Percentiles rank a stretch among this genome's conserved stretches.
These are phyloP conservation scores for Penicillium bovifimosum DNA, from an alignment of 495 filamentous ascomycete species.

Conservation along the genomic window DNA sequence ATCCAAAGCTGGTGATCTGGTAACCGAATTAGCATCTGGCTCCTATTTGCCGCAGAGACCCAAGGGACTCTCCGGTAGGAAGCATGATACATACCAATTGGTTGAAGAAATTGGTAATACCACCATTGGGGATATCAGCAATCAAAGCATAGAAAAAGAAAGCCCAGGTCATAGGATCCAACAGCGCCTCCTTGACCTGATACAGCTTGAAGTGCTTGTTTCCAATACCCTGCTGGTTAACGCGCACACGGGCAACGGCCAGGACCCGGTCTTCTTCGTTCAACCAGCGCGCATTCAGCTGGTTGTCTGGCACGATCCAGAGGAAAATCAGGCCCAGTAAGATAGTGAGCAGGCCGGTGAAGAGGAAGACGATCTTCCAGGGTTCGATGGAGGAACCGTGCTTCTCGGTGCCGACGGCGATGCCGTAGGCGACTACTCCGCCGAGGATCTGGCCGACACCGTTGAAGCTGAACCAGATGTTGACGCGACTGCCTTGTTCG, in stretches of 20 bases:
- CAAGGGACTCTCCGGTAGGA: not conserved
- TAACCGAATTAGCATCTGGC: not conserved
- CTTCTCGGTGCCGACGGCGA: conserved; percentile 50
- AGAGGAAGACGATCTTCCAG: conserved; percentile 67
- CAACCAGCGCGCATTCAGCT: conserved; percentile 62
- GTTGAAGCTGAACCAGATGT: conserved; percentile 62
- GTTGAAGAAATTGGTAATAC: conserved; percentile 67
- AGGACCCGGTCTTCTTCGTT: conserved; percentile 55
- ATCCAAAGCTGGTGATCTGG: conserved; percentile 41
- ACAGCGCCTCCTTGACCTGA: conserved; percentile 54
- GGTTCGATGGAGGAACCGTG: conserved; percentile 51
- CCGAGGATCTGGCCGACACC: conserved; percentile 57
- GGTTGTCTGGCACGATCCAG: conserved; percentile 62
- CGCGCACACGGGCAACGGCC: conserved; percentile 54
- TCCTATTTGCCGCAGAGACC: not conserved
- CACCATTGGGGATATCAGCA: conserved; percentile 62
- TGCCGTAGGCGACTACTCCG: conserved; percentile 59
- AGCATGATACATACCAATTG: conserved; percentile 37
- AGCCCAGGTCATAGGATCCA: conserved; percentile 60
- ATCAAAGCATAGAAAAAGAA: conserved; percentile 59
- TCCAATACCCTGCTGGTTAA: conserved; percentile 63
- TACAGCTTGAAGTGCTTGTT: conserved; percentile 64
- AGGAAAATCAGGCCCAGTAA: conserved; percentile 54
- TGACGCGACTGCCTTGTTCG: conserved; percentile 53
- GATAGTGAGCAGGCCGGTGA: conserved; percentile 57